Base-by-base conservation (phyloP, 2,329 filamentous ascomycete genomes). In the Myriosclerotinia curreyana region DNA sequence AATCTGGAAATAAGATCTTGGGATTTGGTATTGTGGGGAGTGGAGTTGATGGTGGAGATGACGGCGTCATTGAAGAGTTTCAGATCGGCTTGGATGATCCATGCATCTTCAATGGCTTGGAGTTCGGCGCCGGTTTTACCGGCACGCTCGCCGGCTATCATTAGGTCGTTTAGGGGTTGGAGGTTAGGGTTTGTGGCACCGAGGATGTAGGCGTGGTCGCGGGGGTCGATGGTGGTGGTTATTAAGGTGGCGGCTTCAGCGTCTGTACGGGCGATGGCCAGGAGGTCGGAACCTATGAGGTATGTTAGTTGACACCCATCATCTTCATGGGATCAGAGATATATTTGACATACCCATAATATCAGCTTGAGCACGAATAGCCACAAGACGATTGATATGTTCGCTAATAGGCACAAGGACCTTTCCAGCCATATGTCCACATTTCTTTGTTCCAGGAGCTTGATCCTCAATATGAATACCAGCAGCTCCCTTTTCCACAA, bases 401-500 rank as follows among this genome's bases (percentile, higher is more conserved):
- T 99, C 95, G 78, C 87, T 91, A 75, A 97, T 96, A 59, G 95
- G 95, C 60, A 99, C 95, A 66, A 99, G 83, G 51, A 98, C 95
- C 81, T 98, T 98, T 74, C 95, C 95, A 70, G 95, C 95, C 95
- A 98, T 98, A 80, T 98, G 95, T 68, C 95, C 95, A 77, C 95
- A 99, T 85, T 99, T 99, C 86, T 99, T 99, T 58, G 95, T 98
- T 62, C 95, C 95, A 3, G 95, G 94, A 5, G 95, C 94, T 79
- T 98, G 95, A 77, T 99, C 95, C 79, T 99, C 95, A 71, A 99
- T 97, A 79, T 99, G 95, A 74, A 99, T 97, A 70, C 95, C 95
- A 50, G 95, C 95, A 53, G 95, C 95, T 72, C 95, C 95, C 78
- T 93, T 92, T 82, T 99, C 95, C 69, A 98, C 80, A 77, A 99